Base-by-base conservation (phyloP, 73 alveolate genomes). In the Stentor roeselii region DNA sequence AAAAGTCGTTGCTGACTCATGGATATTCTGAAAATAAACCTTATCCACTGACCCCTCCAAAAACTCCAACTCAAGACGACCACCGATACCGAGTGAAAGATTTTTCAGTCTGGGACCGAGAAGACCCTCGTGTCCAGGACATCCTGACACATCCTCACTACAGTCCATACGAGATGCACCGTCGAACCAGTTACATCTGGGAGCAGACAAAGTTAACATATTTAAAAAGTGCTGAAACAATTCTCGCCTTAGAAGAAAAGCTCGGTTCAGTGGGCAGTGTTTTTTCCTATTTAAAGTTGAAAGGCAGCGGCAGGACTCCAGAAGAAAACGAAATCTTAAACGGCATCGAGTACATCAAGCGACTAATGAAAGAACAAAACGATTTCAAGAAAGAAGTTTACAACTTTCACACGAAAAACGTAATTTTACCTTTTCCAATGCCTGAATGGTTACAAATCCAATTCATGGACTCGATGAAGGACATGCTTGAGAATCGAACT, bases 371-470 rank as follows among this genome's bases (percentile, higher is more conserved):
- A 0, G 80, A 67, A 2, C 80, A 67, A 21, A 30, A 1, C n/a
- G 80, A 60, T 4, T 60, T 6, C 30, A 11, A 14, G 6, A 14
- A 67, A 11, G 37, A 1, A 1, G n/a, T 21, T 0, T 21, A 32
- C n/a, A 40, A 67, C 11, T 1, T 2, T 21, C n/a, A 21, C 27
- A 32, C 80, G 0, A n/a, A 67, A 30, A 67, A 67, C 34, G 37
- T 67, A 27, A 21, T 67, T n/a, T 40, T 67, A 21, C 42, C 80
- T 21, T 67, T 67, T 2, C 80, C 80, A 1, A 67, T 67, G 80
- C 80, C 80, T 0, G 50, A 60, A 31, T 67, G 80, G 80, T 2
- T 67, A 1, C 80, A 67, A 32, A 34, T 27, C 1, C 21, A 1
- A n/a, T 67, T 67, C 27, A 21, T 2, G 34, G 80, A 67, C 14